Conservation (phyloP, 2,329 filamentous ascomycete species). For the Pseudomassariella vexata region DNA sequence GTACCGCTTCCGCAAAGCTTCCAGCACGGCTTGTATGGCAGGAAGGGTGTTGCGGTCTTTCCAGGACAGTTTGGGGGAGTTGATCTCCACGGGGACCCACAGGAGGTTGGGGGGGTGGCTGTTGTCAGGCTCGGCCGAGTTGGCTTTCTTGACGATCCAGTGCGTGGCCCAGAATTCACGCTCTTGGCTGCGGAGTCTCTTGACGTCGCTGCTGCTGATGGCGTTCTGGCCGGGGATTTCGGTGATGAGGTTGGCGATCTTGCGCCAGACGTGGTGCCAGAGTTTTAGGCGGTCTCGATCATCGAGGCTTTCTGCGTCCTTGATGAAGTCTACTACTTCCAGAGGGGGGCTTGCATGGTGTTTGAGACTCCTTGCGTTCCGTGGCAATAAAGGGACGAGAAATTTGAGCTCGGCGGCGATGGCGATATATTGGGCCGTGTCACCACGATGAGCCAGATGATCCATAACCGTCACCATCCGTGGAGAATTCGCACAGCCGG, state of each 20-base stretch:
- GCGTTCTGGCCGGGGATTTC: conserved; percentile 15
- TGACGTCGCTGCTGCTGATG: conserved; percentile 21
- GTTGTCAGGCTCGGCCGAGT: conserved; percentile 28
- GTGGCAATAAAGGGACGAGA: conserved; percentile 5
- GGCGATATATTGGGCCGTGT: conserved; percentile 2
- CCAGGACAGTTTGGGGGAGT: conserved; percentile 28
- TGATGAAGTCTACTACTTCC: neutral
- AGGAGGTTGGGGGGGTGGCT: conserved; percentile 17
- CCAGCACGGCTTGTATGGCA: conserved; percentile 18
- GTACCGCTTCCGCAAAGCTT: conserved; percentile 15
- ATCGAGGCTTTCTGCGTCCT: conserved; percentile 39
- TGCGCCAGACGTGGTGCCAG: conserved; percentile 75
- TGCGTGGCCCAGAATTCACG: conserved; percentile 27
- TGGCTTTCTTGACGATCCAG: conserved; percentile 35
- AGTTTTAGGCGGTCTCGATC: conserved; percentile 78
- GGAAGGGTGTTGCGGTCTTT: conserved; percentile 11
- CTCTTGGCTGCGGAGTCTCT: conserved; percentile 14
- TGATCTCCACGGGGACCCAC: conserved; percentile 30
- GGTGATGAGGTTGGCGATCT: conserved; percentile 18
- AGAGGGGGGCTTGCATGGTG: neutral
- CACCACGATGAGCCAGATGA: no score
- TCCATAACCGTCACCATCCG: no score
- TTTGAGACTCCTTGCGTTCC: neutral
- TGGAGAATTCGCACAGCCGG: no score
- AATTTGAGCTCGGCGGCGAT: conserved; percentile 8